Percentiles rank a stretch among this genome's conserved stretches.
phyloP scores from a whole-genome alignment of 768 basidiomycete species.

The Postia placenta region DNA sequence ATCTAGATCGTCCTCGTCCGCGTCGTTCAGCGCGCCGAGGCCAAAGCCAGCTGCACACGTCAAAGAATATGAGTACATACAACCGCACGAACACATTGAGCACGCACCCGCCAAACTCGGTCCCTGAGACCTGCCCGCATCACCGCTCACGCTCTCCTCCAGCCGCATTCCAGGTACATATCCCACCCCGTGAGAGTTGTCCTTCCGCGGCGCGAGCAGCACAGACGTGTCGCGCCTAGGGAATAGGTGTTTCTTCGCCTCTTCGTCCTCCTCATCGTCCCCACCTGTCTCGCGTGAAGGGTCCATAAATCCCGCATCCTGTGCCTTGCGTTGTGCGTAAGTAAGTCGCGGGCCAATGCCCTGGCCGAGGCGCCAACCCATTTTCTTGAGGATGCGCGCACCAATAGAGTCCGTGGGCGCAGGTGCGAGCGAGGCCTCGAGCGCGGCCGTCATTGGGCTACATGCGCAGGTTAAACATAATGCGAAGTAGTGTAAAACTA shows the following conservation, averaged over 20 bases:
- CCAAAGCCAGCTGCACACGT: slow-evolving; percentile 71
- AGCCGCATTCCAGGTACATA: slow-evolving; percentile 62
- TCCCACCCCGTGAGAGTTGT: slow-evolving; percentile 77
- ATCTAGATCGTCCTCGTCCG: slow-evolving; percentile 89
- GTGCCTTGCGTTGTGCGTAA: slow-evolving; percentile 63
- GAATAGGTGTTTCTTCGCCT: slow-evolving; percentile 82
- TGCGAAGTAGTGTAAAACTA: neutral
- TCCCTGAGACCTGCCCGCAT: slow-evolving; percentile 25
- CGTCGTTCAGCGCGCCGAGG: slow-evolving; percentile 85
- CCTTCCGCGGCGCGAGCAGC: slow-evolving; percentile 58
- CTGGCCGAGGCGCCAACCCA: slow-evolving; percentile 93
- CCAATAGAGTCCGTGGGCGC: slow-evolving; percentile 77
- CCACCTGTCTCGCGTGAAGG: slow-evolving; percentile 51
- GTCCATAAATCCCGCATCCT: slow-evolving; percentile 47
- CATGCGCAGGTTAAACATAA: neutral
- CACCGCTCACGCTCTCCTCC: slow-evolving; percentile 48
- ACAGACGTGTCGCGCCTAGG: slow-evolving; percentile 76
- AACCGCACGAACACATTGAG: neutral
- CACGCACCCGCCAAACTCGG: slow-evolving; percentile 54
- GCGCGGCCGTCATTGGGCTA: slow-evolving; percentile 58
- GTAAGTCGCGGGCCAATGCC: slow-evolving; percentile 90
- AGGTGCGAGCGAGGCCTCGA: slow-evolving; percentile 65
- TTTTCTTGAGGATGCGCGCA: slow-evolving; percentile 81
- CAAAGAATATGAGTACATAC: neutral
- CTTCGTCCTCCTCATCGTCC: slow-evolving; percentile 60